Conservation (phyloP, 2,329 filamentous ascomycete genomes). For the Colletotrichum magnum region DNA sequence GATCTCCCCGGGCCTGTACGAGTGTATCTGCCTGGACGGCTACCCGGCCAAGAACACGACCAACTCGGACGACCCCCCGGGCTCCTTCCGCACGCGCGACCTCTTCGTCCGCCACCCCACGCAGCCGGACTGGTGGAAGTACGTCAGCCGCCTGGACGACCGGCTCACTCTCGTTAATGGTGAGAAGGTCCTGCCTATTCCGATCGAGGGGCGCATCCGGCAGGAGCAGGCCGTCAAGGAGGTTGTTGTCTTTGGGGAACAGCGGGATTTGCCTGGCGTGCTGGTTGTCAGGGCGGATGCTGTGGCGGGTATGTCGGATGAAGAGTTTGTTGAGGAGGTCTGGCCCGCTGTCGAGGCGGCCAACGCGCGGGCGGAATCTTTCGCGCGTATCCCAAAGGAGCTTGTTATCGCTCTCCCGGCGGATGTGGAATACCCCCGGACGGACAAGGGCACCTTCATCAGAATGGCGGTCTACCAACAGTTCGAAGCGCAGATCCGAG, state of each 20-base stretch:
- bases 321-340: constrained; percentile 52
- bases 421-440: constrained; percentile 54
- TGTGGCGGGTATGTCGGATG: constrained; percentile 45
- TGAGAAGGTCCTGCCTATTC: constrained; percentile 55
- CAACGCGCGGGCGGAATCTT: constrained; percentile 57
- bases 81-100: constrained; percentile 54
- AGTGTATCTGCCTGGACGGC: constrained; percentile 51
- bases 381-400: constrained; percentile 59
- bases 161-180: constrained; percentile 54
- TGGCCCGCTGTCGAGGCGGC: constrained; percentile 43
- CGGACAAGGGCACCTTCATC: constrained; percentile 63
- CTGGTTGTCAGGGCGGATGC: constrained; percentile 49
- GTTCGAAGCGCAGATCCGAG: constrained; percentile 52
- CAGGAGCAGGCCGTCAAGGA: constrained; percentile 51
- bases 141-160: constrained; percentile 54
- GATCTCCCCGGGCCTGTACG: constrained; percentile 49
- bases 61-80: constrained; percentile 48
- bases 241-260: constrained; percentile 51
- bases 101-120: constrained; percentile 54
- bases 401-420: constrained; percentile 53
- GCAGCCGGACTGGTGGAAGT: constrained; percentile 54
- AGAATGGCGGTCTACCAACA: constrained; percentile 54
- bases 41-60: constrained; percentile 53
- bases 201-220: constrained; percentile 52
- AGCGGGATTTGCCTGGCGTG: constrained; percentile 49